A percentile compares a stretch with the other conserved stretches of the same genome.
Evolutionary conservation across 208 protist species (phyloP).

Genomic region (Phytomonas sp.): DNA sequence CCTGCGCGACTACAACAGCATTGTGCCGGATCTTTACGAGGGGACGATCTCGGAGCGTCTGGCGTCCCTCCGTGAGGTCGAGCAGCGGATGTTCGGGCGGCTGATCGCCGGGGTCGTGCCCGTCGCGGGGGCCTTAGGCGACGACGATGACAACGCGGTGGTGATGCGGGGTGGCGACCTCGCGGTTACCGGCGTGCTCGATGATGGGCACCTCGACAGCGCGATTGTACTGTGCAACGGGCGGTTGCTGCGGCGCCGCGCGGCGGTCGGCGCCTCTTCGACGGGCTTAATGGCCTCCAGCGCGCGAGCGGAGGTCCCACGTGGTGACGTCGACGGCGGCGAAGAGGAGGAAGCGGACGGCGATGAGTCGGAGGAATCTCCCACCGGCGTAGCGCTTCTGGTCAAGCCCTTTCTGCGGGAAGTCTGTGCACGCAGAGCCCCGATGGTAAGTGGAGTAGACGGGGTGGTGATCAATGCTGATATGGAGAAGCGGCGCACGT

Average conservation of each 20-base stretch:
- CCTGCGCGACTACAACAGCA: slow-evolving; percentile 22
- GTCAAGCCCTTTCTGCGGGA: slow-evolving; percentile 37
- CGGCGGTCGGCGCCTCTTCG: background rate
- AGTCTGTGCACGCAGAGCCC: slow-evolving; percentile 13
- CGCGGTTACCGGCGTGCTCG: background rate
- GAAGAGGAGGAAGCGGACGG: background rate
- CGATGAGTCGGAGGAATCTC: background rate
- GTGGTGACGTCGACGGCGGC: background rate
- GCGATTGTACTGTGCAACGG: background rate
- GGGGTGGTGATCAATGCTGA: background rate
- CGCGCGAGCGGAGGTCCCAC: too few relatives aligned
- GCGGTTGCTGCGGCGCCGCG: background rate
- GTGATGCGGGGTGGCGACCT: background rate
- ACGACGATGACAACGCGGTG: background rate
- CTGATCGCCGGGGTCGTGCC: slow-evolving; percentile 22
- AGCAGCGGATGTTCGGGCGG: slow-evolving; percentile 22
- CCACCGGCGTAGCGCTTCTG: slow-evolving; percentile 24
- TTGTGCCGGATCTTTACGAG: slow-evolving; percentile 16
- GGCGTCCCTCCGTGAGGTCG: slow-evolving; percentile 15
- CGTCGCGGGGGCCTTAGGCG: slow-evolving; percentile 12
- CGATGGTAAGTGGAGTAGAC: slow-evolving; percentile 4
- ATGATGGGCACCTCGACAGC: background rate
- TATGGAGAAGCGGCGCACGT: slow-evolving; percentile 13
- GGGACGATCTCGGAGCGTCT: slow-evolving; percentile 13
- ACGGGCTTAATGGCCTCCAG: too few relatives aligned